Conservation (phyloP, 169 alveolate species). For the Miamiensis avidus region DNA sequence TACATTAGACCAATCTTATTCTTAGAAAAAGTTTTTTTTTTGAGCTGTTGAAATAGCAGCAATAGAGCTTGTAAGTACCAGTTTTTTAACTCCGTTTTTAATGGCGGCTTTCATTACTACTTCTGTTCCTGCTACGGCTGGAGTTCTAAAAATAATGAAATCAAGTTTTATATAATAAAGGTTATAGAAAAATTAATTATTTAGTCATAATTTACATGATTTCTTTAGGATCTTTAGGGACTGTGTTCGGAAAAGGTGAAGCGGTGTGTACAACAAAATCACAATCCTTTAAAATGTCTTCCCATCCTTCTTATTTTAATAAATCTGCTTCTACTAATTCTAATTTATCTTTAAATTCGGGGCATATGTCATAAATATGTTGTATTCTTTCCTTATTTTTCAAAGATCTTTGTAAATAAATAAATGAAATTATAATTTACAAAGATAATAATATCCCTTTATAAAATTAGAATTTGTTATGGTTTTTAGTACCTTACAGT, state of each 20-base stretch:
- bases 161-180: no score
- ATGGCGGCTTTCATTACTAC: conserved; percentile 10
- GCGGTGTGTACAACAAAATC: conserved; percentile 6
- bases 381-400: not conserved
- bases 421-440: no score
- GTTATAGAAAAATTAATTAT: no score
- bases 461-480: no score
- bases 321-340: conserved; percentile 30
- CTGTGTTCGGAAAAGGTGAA: not conserved
- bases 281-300: not conserved
- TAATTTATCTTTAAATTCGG: not conserved
- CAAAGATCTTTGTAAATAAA: not conserved
- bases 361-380: not conserved
- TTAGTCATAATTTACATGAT: not conserved
- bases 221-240: conserved; percentile 12
- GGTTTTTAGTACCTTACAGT: not conserved
- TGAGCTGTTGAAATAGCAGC: not conserved
- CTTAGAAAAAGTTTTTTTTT: not conserved
- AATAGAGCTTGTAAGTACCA: conserved; percentile 4
- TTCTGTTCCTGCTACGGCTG: conserved; percentile 21
- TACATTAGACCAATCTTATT: conserved; percentile 5
- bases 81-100: conserved; percentile 4
- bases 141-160: not conserved
- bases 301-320: conserved; percentile 6
- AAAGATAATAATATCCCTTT: no score